Conservation (phyloP, 768 basidiomycete genomes). For the Gloeopeniophorella convolvens region DNA sequence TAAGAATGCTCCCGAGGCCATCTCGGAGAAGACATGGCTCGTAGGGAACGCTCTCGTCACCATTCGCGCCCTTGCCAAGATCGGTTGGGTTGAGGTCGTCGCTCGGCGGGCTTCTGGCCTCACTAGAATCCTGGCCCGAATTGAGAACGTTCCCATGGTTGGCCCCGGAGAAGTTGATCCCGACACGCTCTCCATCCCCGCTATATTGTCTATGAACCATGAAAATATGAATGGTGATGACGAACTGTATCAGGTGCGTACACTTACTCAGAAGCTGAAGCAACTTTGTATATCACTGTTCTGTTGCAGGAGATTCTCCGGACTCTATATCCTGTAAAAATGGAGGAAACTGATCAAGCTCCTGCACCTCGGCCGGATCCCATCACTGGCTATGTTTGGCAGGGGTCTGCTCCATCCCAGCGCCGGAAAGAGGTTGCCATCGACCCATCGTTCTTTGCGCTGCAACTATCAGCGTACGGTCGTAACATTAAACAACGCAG, state of each 20-base stretch:
- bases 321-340: constrained; percentile 9
- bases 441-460: constrained; percentile 78
- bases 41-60: constrained; percentile 81
- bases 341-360: constrained; percentile 16
- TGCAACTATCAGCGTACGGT: constrained; percentile 80
- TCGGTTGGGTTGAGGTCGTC: constrained; percentile 86
- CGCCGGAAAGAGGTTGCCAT: constrained; percentile 79
- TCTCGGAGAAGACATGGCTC: constrained; percentile 75
- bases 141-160: constrained; percentile 87
- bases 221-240: constrained; percentile 25
- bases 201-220: constrained; percentile 66
- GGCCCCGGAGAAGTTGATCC: constrained; percentile 80
- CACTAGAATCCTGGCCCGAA: constrained; percentile 73
- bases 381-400: constrained; percentile 86
- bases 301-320: constrained; percentile 10
- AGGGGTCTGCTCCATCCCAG: constrained; percentile 78
- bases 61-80: constrained; percentile 59
- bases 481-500: constrained; percentile 40
- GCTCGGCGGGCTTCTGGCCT: constrained; percentile 85
- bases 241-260: constrained; percentile 21
- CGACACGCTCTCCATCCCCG: constrained; percentile 66
- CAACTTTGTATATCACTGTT: background rate
- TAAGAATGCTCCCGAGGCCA: constrained; percentile 31
- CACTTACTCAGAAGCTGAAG: background rate
- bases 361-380: constrained; percentile 51